Base-by-base conservation (phyloP, 1,284 basidiomycete genomes). In the Ceratobasidium papillatum region DNA sequence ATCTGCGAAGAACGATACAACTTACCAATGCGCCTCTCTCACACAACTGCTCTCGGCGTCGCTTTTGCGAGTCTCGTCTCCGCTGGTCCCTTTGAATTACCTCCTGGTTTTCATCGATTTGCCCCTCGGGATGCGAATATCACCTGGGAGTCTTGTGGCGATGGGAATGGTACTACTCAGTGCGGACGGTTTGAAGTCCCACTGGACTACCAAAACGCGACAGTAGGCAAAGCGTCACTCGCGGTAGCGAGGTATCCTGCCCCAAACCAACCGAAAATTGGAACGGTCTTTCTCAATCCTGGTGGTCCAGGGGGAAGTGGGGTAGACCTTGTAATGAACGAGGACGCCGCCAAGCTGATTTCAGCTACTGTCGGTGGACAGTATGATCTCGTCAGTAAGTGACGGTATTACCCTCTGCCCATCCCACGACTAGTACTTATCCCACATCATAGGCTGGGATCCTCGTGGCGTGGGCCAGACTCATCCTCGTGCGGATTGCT, bases 141-240 rank as follows among this genome's bases (percentile, higher is more conserved):
- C 41, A 32, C 8, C 3, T 61, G 68, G 68, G 43, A 27, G 8
- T 19, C n/a, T 8, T 59, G 68, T 36, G 47, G 30, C 8, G 19
- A 8, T 22, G 27, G 1, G 9, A 14, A 27, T 27, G 17, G 9
- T 9, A 12, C 36, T 12, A 12, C 34, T 19, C 27, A 73, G 17
- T 76, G 75, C 47, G 68, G 59, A 17, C 49, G 51, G n/a, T 65
- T 76, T 58, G 75, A 75, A 25, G 75, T 76, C 17, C 75, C 75
- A 4, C 47, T 76, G 22, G 75, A 76, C 68, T 76, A 52, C 14
- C 47, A 64, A 9, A 54, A 76, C 54, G 14, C 30, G 27, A 47
- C 63, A 17, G 66, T 38, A 4, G 75, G 75, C 2, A 76, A 74
- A 19, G 75, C 75, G 5, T 47, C 52, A 4, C 45, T 76, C 11